Base-by-base conservation (phyloP, 2,329 filamentous ascomycete species). In the Chrysoporthe deuterocubensis region DNA sequence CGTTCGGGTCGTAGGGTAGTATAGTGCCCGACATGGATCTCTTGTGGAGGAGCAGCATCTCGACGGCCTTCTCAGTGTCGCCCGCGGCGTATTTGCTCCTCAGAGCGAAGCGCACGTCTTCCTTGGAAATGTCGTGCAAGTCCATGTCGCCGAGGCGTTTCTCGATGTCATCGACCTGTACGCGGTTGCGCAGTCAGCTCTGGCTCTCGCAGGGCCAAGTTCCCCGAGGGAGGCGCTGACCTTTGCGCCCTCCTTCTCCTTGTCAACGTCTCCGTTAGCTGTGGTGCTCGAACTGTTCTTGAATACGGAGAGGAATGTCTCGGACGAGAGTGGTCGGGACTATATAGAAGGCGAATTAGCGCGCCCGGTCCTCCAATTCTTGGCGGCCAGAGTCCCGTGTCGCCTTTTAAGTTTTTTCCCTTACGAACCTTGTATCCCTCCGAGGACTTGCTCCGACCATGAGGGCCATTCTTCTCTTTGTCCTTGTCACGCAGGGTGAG, bases 21-120 rank as follows among this genome's bases (percentile, higher is more conserved):
- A 98, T 86, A 52, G 92, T 87, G 18, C 95, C 94, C 42, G 93
- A 88, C 50, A 93, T 89, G 0, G 95, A 92, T 73, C 94, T 90
- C 74, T 95, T 90, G 71, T 96, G 88, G 34, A 97, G 82, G 54
- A 91, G 80, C 61, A 97, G 84, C 69, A 97, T 83, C 64, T 93
- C 89, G 73, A 92, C 88, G 3, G 94, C 91, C 74, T 89, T 90
- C 62, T 93, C 89, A 26, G 88, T 79, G 76, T 97, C 89, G 62
- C 91, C 89, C 37, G 88, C 84, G 43, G 90, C 87, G 75, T 89
- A 90, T 50, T 85, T 83, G 18, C 88, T 88, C 60, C 84, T 89
- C 81, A 82, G 86, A 78, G 81, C 82, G 71, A 83, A 82, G 68
- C 78, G 81, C 56, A 88, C 81, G 68, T 86, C 81, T 64, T 96